Conservation (phyloP, 495 filamentous ascomycete genomes). For the Eremomyces bilateralis region DNA sequence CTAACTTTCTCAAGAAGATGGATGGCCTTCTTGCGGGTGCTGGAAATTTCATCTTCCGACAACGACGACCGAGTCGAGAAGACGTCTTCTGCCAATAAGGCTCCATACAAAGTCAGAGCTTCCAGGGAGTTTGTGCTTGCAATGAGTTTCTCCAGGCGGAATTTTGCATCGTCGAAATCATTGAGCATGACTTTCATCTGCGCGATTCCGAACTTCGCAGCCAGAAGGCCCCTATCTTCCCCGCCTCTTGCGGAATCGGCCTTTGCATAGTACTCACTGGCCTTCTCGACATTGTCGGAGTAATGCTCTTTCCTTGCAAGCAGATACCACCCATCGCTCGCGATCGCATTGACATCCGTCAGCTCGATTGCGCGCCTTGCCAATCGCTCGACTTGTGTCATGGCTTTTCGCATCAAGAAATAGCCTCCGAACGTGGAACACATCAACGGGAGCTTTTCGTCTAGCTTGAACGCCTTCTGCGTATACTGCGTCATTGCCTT, state of each 20-base stretch:
- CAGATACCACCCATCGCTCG: constrained; percentile 91
- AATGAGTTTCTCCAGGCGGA: constrained; percentile 80
- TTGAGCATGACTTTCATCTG: constrained; percentile 69
- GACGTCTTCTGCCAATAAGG: constrained; percentile 81
- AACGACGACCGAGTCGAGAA: constrained; percentile 51
- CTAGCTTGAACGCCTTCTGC: constrained; percentile 83
- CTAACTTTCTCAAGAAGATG: constrained; percentile 60
- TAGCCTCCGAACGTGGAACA: constrained; percentile 77
- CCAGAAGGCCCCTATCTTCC: constrained; percentile 64
- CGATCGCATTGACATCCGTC: constrained; percentile 86
- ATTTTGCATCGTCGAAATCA: constrained; percentile 79
- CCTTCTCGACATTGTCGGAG: constrained; percentile 38
- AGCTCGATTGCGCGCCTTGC: constrained; percentile 85
- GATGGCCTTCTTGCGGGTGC: constrained; percentile 65
- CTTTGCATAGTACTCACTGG: constrained; percentile 61
- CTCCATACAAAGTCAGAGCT: constrained; percentile 73
- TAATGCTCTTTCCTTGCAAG: constrained; percentile 79
- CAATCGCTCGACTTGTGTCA: constrained; percentile 58
- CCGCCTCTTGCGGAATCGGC: constrained; percentile 81
- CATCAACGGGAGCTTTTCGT: constrained; percentile 77
- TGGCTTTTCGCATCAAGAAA: constrained; percentile 58
- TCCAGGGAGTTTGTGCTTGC: constrained; percentile 71
- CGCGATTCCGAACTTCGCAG: constrained; percentile 79
- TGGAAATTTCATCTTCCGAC: constrained; percentile 67
- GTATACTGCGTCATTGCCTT: constrained; percentile 87